A percentile compares a stretch with the other conserved stretches of the same genome.
These are phyloP conservation scores for Scedosporium dehoogii DNA, from an alignment of 2,329 filamentous ascomycete species.

Conservation along the genomic window DNA sequence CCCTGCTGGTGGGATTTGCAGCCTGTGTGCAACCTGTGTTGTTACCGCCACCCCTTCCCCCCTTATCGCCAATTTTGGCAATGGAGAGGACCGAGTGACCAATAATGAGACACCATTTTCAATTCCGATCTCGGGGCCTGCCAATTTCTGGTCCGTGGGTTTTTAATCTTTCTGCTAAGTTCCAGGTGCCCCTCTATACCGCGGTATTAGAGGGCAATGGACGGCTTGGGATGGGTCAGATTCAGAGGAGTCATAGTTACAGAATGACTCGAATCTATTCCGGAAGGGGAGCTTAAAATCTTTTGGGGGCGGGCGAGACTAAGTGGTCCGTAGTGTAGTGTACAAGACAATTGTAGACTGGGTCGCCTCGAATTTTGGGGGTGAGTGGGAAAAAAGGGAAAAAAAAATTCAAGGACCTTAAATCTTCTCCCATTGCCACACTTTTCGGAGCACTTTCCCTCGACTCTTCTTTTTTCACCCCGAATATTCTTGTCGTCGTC, in stretches of 20 bases:
- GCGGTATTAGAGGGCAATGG: background rate
- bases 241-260: background rate
- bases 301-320: background rate
- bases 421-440: slow-evolving; percentile 4
- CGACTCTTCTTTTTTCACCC: background rate
- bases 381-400: background rate
- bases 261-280: background rate
- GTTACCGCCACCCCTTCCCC: background rate
- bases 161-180: background rate
- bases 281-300: background rate
- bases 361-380: background rate
- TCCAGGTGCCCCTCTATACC: background rate
- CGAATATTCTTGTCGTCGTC: background rate
- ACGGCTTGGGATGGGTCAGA: background rate
- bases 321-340: background rate
- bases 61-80: slow-evolving; percentile 4
- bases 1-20: background rate
- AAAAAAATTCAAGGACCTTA: background rate
- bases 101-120: background rate
- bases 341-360: background rate
- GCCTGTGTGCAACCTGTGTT: background rate
- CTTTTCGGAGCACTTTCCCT: background rate
- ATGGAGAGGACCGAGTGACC: background rate
- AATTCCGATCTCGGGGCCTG: slow-evolving; percentile 6
- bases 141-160: background rate